A percentile compares a stretch with the other conserved stretches of the same genome.
These are phyloP conservation scores for Elsinoe necatrix DNA, from an alignment of 2,329 filamentous ascomycete species.

Conservation along the genomic window DNA sequence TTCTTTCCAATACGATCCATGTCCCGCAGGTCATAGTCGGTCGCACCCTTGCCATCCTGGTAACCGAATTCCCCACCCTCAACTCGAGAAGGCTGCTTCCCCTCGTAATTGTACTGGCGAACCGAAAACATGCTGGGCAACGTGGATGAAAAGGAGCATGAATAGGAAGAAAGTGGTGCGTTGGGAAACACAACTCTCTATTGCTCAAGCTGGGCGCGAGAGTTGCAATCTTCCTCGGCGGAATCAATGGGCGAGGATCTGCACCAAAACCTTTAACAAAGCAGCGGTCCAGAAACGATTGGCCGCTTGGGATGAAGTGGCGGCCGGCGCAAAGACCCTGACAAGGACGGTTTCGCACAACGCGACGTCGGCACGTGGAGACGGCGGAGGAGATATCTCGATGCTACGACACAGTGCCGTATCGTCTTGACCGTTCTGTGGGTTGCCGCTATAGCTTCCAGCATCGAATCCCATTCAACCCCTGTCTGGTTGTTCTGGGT, in stretches of 20 bases:
- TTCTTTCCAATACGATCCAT: conserved; percentile 28
- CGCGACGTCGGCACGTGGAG: background rate
- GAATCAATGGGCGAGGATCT: conserved; percentile 4
- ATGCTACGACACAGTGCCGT: background rate
- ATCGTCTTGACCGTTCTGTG: background rate
- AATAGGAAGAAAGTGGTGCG: background rate
- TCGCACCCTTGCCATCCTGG: conserved; percentile 5
- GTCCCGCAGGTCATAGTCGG: conserved; percentile 18
- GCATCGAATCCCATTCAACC: background rate
- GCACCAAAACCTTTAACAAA: background rate
- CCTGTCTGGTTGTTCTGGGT: background rate
- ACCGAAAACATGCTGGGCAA: background rate
- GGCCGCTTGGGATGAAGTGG: background rate
- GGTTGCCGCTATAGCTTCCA: background rate
- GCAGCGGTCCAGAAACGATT: background rate
- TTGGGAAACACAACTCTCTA: background rate
- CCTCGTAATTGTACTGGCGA: conserved; percentile 4
- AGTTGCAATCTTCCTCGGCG: background rate
- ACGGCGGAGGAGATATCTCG: background rate
- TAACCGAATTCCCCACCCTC: conserved; percentile 9
- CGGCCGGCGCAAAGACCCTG: background rate
- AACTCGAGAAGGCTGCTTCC: background rate
- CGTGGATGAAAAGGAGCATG: background rate
- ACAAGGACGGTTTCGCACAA: background rate
- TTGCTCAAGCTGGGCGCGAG: background rate